Conservation (phyloP, 2,329 filamentous ascomycete genomes). For the Sphaerulina vaccinii region DNA sequence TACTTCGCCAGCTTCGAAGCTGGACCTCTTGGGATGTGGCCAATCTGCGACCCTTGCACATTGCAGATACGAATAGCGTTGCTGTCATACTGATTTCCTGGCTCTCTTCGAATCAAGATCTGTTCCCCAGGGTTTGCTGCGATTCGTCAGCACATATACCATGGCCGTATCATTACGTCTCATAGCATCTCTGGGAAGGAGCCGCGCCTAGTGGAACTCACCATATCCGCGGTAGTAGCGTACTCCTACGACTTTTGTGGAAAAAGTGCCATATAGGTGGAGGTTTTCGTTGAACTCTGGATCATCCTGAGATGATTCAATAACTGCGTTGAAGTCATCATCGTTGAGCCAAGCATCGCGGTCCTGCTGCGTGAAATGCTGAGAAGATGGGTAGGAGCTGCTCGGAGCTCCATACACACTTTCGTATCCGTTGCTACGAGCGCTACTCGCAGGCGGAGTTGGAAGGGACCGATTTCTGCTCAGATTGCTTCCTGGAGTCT, state of each 20-base stretch:
- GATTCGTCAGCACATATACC: too few species aligned
- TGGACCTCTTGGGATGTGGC: constrained; percentile 68
- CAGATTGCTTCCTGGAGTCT: not conserved
- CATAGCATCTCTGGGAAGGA: not conserved
- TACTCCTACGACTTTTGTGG: constrained; percentile 60
- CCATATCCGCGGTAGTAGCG: constrained; percentile 62
- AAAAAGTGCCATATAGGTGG: constrained; percentile 39
- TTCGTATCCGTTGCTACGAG: constrained; percentile 10
- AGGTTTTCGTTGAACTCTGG: constrained; percentile 30
- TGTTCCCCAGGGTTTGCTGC: constrained; percentile 63
- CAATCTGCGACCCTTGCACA: constrained; percentile 71
- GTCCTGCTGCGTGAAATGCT: constrained; percentile 23
- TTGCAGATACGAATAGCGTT: constrained; percentile 81
- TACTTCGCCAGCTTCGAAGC: constrained; percentile 72
- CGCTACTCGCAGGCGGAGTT: constrained; percentile 7
- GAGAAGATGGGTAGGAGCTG: not conserved
- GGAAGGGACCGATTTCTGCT: not conserved
- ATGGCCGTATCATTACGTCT: too few species aligned
- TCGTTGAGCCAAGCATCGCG: constrained; percentile 32
- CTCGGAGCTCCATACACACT: constrained; percentile 9
- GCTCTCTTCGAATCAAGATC: constrained; percentile 64
- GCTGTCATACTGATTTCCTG: constrained; percentile 61
- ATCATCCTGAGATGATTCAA: constrained; percentile 34
- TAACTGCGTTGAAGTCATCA: constrained; percentile 33
- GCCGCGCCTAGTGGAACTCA: not conserved